Evolutionary conservation across 768 basidiomycete species (phyloP), one percentile per base, ranked within the genome.

Genomic region (Pleurotus cornucopiae): DNA sequence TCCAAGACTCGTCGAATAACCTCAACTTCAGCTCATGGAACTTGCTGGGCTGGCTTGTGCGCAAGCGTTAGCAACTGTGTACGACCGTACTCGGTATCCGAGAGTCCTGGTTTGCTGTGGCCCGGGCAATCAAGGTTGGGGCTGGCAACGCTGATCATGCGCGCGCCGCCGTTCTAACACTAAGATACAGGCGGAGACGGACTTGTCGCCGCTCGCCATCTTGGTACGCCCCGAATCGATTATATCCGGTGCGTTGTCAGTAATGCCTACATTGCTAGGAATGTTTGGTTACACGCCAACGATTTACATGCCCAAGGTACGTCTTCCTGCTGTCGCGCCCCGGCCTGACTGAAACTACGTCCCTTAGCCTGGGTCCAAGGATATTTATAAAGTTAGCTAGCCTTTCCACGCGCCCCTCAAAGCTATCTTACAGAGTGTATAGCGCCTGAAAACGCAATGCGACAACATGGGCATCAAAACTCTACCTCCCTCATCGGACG

Each of bases 61-160:
- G 0, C 91, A 95, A 67, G 82, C 90, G 0, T 73, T 98, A 2
- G 85, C 89, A 5, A 86, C 76, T n/a, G 83, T 85, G 0, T 98
- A 92, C 67, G 75, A 74, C 40, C 83, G 79, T 26, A 82, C 85
- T 2, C 79, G 76, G 45, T 84, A 91, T 67, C 80, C 79, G 38
- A 81, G 84, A 9, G 92, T 98, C 5, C 75, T 98, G n/a, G 91
- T 98, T 9, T 94, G 91, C 64, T 98, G 95, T 67, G 97, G 97
- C 14, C 95, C 97, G 5, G 97, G 97, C 41, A 98, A 98, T 65
- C 96, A 98, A 76, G 93, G 83, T 71, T 57, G 14, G 18, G 7
- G 2, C 30, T 34, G 30, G 3, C 30, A 2, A 34, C 11, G 30
- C 11, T 34, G 30, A 34, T 34, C 30, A 11, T 11, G 30, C 30